phyloP scores from a whole-genome alignment of 106 monocot species.

The Narthecium ossifragum region DNA sequence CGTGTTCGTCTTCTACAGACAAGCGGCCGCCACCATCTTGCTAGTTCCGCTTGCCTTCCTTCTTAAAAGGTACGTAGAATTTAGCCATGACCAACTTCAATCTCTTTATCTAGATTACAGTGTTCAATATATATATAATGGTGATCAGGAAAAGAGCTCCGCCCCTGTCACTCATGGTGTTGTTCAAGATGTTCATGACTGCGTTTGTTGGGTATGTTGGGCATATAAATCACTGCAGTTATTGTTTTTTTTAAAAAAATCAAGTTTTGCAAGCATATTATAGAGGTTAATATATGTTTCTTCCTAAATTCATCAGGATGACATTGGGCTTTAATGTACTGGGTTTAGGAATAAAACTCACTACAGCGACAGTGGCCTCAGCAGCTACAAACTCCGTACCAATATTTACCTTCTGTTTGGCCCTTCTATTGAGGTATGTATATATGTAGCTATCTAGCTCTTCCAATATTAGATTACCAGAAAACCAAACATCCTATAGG shows the following conservation, averaged over 20 bases:
- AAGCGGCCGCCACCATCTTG: not conserved
- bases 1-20: conserved; percentile 31
- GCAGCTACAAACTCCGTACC: conserved; percentile 32
- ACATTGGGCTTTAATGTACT: conserved; percentile 34
- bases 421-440: conserved; percentile 29
- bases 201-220: conserved; percentile 35
- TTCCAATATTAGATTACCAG: too few species aligned
- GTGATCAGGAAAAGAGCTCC: conserved; percentile 5
- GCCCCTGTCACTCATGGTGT: conserved; percentile 11
- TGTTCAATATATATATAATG: too few species aligned
- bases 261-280: too few species aligned
- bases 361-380: conserved; percentile 40
- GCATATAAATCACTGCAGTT: not conserved
- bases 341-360: conserved; percentile 25
- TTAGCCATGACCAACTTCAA: not conserved
- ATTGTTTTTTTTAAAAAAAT: too few species aligned
- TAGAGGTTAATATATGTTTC: too few species aligned
- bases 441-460: not conserved
- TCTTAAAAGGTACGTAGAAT: not conserved
- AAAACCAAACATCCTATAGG: too few species aligned
- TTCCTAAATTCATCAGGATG: conserved; percentile 19
- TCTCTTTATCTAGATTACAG: not conserved
- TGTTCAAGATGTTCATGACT: conserved; percentile 50
- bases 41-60: not conserved
- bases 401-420: conserved; percentile 37